Conservation (phyloP, 352 stramenopile genomes). For the Phytophthora litchii region DNA sequence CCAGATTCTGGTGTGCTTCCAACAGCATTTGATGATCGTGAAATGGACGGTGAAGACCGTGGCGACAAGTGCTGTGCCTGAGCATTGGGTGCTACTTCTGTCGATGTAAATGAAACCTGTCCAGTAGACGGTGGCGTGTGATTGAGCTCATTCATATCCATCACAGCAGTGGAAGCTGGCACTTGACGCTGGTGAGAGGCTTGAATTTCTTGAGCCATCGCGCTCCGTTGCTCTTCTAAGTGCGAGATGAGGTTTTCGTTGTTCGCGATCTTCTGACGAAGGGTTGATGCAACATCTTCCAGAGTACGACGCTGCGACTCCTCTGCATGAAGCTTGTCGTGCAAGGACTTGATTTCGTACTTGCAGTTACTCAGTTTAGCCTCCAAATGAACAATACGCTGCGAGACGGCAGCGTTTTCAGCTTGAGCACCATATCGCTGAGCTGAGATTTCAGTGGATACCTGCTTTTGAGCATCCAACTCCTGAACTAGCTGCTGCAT, state of each 20-base stretch:
- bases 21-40: conserved; percentile 28
- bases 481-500: conserved; percentile 53
- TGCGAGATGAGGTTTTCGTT: conserved; percentile 66
- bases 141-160: conserved; percentile 73
- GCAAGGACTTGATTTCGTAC: conserved; percentile 66
- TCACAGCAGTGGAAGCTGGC: conserved; percentile 41
- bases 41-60: conserved; percentile 20
- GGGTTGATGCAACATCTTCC: conserved; percentile 64
- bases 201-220: conserved; percentile 79
- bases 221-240: conserved; percentile 72
- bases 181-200: conserved; percentile 56
- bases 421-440: conserved; percentile 78
- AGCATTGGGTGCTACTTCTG: neutral
- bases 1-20: conserved; percentile 35
- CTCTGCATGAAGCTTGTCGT: conserved; percentile 64
- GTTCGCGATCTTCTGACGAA: conserved; percentile 69
- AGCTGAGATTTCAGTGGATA: conserved; percentile 80
- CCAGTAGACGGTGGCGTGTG: conserved; percentile 36
- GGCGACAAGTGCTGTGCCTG: conserved; percentile 21
- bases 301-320: conserved; percentile 57
- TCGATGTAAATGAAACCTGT: conserved; percentile 13
- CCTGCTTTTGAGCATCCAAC: conserved; percentile 67
- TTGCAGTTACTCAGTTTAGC: conserved; percentile 74
- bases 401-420: conserved; percentile 72
- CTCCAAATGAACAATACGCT: too few species aligned